Percentiles rank a stretch among this genome's conserved stretches.
Evolutionary conservation across 2,329 filamentous ascomycete species (phyloP).

Genomic region (Ophiobolus disseminans): DNA sequence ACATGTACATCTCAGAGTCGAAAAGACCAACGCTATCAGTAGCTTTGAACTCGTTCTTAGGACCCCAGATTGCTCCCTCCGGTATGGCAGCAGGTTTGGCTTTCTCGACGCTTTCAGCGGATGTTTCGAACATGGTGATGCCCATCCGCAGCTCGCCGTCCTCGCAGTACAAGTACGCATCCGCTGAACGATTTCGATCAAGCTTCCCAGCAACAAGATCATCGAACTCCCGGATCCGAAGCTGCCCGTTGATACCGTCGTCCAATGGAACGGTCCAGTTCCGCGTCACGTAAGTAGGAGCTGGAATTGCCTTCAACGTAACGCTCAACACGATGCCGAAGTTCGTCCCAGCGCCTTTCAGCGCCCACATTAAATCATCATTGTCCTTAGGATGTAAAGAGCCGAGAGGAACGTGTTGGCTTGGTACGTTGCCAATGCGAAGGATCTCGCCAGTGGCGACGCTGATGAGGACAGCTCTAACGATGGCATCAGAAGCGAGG

Average conservation of each 20-base stretch:
- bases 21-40: conserved; percentile 63
- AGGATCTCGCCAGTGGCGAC: conserved; percentile 57
- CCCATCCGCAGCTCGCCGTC: conserved; percentile 57
- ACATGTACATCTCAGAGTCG: conserved; percentile 67
- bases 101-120: conserved; percentile 19
- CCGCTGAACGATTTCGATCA: conserved; percentile 55
- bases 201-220: conserved; percentile 50
- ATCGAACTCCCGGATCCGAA: conserved; percentile 53
- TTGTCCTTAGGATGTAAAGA: conserved; percentile 57
- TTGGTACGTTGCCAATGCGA: conserved; percentile 61
- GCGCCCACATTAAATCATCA: conserved; percentile 62
- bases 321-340: conserved; percentile 65
- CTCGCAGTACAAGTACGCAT: conserved; percentile 65
- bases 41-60: conserved; percentile 34
- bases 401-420: conserved; percentile 50
- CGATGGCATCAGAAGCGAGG: conserved; percentile 65
- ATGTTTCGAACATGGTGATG: conserved; percentile 58
- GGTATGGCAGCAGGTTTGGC: conserved; percentile 14
- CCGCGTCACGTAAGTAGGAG: conserved; percentile 49
- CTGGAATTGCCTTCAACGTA: conserved; percentile 56
- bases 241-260: conserved; percentile 39
- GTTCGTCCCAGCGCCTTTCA: conserved; percentile 67
- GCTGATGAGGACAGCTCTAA: conserved; percentile 67
- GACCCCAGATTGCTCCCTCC: conserved; percentile 41
- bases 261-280: conserved; percentile 39